Evolutionary conservation across 2,329 filamentous ascomycete genomes (phyloP), one percentile per base, ranked within the genome.

Genomic region (Aspergillus amoenus): DNA sequence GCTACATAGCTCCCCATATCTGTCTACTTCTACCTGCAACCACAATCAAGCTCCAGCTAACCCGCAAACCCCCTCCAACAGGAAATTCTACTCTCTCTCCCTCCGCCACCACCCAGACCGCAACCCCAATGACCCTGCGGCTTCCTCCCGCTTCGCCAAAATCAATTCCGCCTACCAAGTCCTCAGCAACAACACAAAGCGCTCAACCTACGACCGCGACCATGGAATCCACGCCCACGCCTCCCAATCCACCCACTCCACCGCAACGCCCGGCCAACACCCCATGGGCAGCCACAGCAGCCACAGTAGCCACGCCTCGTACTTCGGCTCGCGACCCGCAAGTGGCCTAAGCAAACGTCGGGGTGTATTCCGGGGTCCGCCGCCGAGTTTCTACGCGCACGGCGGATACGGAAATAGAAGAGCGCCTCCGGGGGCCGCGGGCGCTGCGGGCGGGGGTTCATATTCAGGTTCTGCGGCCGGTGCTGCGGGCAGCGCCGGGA

Each of bases 101-200:
- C 96, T 97, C 77, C 79, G 83, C 53, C 88, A 96, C 82, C 94
- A 99, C 76, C 94, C 94, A 1, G 94, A 99, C 81, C 86, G 87
- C 71, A 95, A 97, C 80, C 90, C 83, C 59, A 71, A 83, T 65
- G 88, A 96, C 75, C 88, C 90, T 4, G 71, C 78, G 57, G 89
- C 93, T 61, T 81, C 87, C 4, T 78, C 84, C 57, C 89, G 88
- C 71, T 99, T 96, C 81, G 86, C 92, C 73, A 83, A 85, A 65
- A 88, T 97, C 71, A 89, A 86, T 70, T 89, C 94, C 71, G 92
- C 93, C 65, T 97, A 96, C 80, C 81, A 85, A 57, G 75, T 89
- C 44, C 88, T 97, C 57, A 85, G 87, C 57, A 84, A 88, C 63
- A 80, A 88, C 17, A 81, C 86, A 18, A 92, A 91, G 70, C 91